Percentiles rank a stretch among this genome's conserved stretches.
Evolutionary conservation across 306 rosid genomes (phyloP).

Genomic region (Cicer pinnatifidum): DNA sequence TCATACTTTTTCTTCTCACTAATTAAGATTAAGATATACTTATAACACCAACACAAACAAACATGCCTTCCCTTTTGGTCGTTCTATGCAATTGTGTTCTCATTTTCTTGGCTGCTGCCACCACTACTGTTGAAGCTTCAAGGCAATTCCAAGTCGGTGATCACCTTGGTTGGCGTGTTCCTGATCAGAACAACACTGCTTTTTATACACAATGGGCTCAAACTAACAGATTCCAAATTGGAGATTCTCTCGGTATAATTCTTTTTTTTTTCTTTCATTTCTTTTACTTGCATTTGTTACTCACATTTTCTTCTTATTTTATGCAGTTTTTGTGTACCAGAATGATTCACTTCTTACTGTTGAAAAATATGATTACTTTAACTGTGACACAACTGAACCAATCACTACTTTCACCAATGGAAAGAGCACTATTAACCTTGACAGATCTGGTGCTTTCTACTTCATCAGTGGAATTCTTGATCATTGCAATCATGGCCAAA

Average conservation of each 20-base stretch:
- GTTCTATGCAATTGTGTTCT: constrained; percentile 35
- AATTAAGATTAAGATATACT: neutral
- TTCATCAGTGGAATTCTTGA: constrained; percentile 70
- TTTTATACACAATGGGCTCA: constrained; percentile 72
- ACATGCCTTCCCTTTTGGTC: constrained; percentile 44
- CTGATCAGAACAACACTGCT: constrained; percentile 47
- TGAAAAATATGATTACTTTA: constrained; percentile 68
- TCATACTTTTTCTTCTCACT: neutral
- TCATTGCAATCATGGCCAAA: constrained; percentile 76
- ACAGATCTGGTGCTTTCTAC: constrained; percentile 70
- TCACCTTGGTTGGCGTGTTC: constrained; percentile 68
- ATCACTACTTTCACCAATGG: constrained; percentile 66
- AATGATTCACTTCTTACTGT: constrained; percentile 81
- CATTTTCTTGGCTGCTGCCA: constrained; percentile 39
- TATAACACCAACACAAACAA: neutral
- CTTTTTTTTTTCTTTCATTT: neutral
- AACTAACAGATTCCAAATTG: constrained; percentile 67
- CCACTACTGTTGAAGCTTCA: constrained; percentile 45
- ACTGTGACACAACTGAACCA: constrained; percentile 67
- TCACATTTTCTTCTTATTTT: neutral
- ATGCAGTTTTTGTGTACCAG: constrained; percentile 71
- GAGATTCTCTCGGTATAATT: constrained; percentile 70
- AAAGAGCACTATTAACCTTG: constrained; percentile 63
- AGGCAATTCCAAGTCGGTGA: constrained; percentile 73
- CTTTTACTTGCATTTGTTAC: neutral